Conservation (phyloP, 805 yeast species). For the Cyberlindnera euphorbiiphila region DNA sequence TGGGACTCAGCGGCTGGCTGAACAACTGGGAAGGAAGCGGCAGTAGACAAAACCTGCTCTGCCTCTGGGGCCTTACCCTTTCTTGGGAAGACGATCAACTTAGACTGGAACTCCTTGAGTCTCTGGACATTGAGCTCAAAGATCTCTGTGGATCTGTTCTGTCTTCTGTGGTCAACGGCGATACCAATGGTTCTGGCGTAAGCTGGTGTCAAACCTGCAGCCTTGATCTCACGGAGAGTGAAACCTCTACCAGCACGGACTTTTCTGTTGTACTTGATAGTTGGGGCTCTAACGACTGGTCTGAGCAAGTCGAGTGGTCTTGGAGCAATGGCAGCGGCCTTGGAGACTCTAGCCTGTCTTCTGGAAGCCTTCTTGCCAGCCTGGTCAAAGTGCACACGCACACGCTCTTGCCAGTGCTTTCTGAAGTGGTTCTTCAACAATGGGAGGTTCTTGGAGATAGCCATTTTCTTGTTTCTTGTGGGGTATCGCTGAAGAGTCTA, state of each 20-base stretch:
- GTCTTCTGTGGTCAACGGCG: slow-evolving; percentile 99
- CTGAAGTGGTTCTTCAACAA: slow-evolving; percentile 99
- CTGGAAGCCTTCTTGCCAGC: slow-evolving; percentile 99
- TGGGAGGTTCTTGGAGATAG: slow-evolving; percentile 98
- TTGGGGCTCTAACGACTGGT: slow-evolving; percentile 98
- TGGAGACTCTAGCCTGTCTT: slow-evolving; percentile 89
- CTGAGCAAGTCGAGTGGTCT: slow-evolving; percentile 94
- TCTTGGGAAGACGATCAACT: slow-evolving; percentile 94
- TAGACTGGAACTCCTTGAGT: slow-evolving; percentile 93
- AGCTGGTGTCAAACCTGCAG: slow-evolving; percentile 89
- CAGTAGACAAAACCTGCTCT: slow-evolving; percentile 68
- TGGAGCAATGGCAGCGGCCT: slow-evolving; percentile 96
- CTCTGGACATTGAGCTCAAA: slow-evolving; percentile 93
- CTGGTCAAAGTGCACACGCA: slow-evolving; percentile 99
- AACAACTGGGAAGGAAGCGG: slow-evolving; percentile 87
- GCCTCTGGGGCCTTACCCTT: slow-evolving; percentile 80
- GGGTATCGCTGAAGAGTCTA: slow-evolving; percentile 3
- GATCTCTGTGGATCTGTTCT: slow-evolving; percentile 95
- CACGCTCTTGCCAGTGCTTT: slow-evolving; percentile 99
- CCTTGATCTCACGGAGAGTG: slow-evolving; percentile 96
- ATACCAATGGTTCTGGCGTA: slow-evolving; percentile 98
- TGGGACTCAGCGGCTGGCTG: slow-evolving; percentile 69
- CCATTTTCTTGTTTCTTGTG: slow-evolving; percentile 31
- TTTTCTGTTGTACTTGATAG: slow-evolving; percentile 98
- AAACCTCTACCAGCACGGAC: slow-evolving; percentile 99